Evolutionary conservation across 352 stramenopile species (phyloP), one percentile per base, ranked within the genome.

Genomic region (Globisporangium sylvaticum): DNA sequence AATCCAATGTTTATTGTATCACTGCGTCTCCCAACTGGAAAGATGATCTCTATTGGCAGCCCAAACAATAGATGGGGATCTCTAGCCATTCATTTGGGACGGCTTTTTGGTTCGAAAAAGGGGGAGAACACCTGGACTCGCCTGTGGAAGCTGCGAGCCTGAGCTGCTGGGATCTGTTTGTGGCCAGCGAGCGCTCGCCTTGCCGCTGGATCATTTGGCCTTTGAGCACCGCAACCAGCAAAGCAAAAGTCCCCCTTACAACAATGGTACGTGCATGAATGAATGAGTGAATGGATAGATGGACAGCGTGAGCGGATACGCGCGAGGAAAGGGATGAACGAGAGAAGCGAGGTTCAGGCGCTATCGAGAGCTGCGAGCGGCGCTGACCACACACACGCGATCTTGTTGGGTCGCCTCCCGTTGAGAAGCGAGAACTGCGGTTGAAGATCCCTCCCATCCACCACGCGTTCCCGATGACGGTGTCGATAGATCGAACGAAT

Each of bases 171-270:
- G 31, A 8, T 34, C 25, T n/a, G 52, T 39, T 31, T 58, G 52
- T 58, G 52, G 52, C 12, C 50, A 57, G 50, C 25, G 25, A 22
- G 52, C 25, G 52, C 52, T 58, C 14, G 52, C 52, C 18, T 24
- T 14, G 25, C 20, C 52, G 52, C 52, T 58, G 25, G 52, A 58
- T 58, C 67, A 70, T 66, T 73, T 59, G 67, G 54, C 57, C 67
- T 69, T 73, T 69, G 63, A 66, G 67, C 67, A 60, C 67, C 57
- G 52, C 68, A 70, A 48, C 27, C 46, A n/a, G 39, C 39, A n/a
- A 59, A 64, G 55, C 63, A 63, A 71, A 71, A 63, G 53, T 37
- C 31, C 52, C 65, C 56, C 46, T 39, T 39, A 56, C 46, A 37
- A 66, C 65, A 63, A 70, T 70, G 65, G 65, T 70, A 65, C 65